Conservation (phyloP, 768 basidiomycete species). For the Leccinum aurantiacum region DNA sequence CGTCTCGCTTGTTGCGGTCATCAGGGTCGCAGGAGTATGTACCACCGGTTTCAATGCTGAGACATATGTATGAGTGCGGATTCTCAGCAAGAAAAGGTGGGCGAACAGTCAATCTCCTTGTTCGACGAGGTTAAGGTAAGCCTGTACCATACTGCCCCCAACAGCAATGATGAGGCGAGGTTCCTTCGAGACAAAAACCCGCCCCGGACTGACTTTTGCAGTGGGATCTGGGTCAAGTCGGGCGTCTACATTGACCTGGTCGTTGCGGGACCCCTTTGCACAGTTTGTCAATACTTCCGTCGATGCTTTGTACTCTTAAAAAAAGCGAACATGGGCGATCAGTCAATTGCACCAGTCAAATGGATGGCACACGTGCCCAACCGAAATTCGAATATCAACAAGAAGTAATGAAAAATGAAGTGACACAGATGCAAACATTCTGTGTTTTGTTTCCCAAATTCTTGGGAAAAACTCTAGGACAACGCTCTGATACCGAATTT, state of each 20-base stretch:
- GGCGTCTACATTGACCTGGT: conserved; percentile 34
- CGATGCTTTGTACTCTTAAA: conserved; percentile 48
- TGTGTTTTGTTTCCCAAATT: conserved; percentile 72
- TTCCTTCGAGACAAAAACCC: not conserved
- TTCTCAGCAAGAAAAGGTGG: not conserved
- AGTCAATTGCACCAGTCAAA: conserved; percentile 11
- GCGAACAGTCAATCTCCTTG: conserved; percentile 69
- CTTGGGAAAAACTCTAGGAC: conserved; percentile 70
- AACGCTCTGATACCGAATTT: conserved; percentile 64
- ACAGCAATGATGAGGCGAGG: not conserved
- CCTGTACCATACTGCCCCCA: conserved; percentile 33
- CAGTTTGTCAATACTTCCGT: conserved; percentile 54
- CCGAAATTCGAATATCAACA: too few relatives aligned
- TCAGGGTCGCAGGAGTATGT: too few relatives aligned
- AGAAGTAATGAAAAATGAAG: too few relatives aligned
- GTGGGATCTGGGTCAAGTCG: conserved; percentile 66
- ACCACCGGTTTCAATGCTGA: too few relatives aligned
- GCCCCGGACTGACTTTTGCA: conserved; percentile 49
- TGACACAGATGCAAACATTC: conserved; percentile 48
- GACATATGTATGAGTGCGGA: not conserved
- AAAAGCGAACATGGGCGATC: not conserved
- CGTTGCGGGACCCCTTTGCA: conserved; percentile 29
- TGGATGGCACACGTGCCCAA: conserved; percentile 56
- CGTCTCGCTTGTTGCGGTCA: too few relatives aligned
- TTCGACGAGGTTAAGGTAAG: conserved; percentile 62